These are phyloP conservation scores for Lasiodiplodia hormozganensis DNA, from an alignment of 2,329 filamentous ascomycete genomes.

Conservation along the genomic window DNA sequence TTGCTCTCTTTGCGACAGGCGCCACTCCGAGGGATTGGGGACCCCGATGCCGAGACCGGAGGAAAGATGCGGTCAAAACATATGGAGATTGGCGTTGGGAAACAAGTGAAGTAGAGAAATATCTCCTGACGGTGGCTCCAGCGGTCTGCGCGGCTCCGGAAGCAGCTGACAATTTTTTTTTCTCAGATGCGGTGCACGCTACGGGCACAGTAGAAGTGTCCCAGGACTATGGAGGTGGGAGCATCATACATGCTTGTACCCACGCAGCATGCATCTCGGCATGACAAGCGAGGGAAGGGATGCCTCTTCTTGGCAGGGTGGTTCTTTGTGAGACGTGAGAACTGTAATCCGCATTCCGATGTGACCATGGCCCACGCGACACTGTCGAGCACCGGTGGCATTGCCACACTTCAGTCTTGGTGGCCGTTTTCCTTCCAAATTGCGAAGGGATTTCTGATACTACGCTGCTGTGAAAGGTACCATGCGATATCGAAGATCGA, in stretches of 20 bases:
- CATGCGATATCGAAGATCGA: conserved; percentile 5
- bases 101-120: conserved; percentile 7
- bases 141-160: conserved; percentile 22
- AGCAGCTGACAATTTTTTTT: conserved; percentile 22
- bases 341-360: conserved; percentile 28
- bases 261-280: conserved; percentile 15
- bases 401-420: conserved; percentile 7
- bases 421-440: conserved; percentile 19
- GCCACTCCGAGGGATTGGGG: background rate
- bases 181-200: conserved; percentile 8
- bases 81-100: background rate
- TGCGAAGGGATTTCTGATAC: conserved; percentile 8
- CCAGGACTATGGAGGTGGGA: conserved; percentile 20
- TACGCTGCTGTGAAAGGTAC: conserved; percentile 16
- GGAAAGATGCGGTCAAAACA: background rate
- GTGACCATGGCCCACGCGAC: conserved; percentile 19
- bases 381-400: background rate
- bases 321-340: conserved; percentile 23
- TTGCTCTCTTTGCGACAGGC: background rate
- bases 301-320: conserved; percentile 22
- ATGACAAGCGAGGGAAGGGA: conserved; percentile 26
- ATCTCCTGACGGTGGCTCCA: conserved; percentile 15
- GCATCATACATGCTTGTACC: conserved; percentile 6
- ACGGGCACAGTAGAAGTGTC: conserved; percentile 1
- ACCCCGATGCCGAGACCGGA: background rate